Evolutionary conservation across 108 stramenopile species (phyloP), one percentile per base, ranked within the genome.

Genomic region (Seminavis robusta): DNA sequence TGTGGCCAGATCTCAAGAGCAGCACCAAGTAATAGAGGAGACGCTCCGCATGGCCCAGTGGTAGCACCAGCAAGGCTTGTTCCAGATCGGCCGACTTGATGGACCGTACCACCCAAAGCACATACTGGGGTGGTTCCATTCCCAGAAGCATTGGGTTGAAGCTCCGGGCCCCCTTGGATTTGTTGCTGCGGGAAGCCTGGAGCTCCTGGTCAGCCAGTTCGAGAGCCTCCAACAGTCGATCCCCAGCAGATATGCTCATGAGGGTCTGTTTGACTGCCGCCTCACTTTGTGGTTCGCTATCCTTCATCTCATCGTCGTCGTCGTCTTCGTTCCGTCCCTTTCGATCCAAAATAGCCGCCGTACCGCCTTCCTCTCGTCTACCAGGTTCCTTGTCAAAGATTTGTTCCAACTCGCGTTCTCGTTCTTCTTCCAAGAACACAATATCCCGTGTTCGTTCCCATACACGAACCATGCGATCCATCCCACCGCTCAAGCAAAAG

Each of bases 361-460:
- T 86, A 26, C 63, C 69, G 17, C 67, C 72, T 8, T 83, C 79
- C 23, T 74, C 79, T 21, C 74, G 63, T 21, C 52, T 53, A 28
- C 63, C 74, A 47, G 71, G 77, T 0, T 88, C 76, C 34, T 82
- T 73, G 57, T 97, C 96, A 63, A 95, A 95, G 50, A 81, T 77
- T 13, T 76, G 72, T 65, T 98, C 96, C 6, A 97, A 57, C 65
- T 88, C 94, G 45, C 86, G 73, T 61, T 96, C 96, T 29, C 88
- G 69, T 67, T 99, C 98, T 60, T 98, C 97, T 23, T 98, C 97
- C 5, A 97, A 58, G 63, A 98, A 99, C 16, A 98, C 96, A 41
- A 93, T 91, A 57, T 98, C 97, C 33, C 95, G 86, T 15, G 94
- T 94, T 13, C 98, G 75, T 58, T 94, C 90, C 98, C 98, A 99